These are phyloP conservation scores for Cyclotella atomus DNA, from an alignment of 108 stramenopile species.

Conservation along the genomic window DNA sequence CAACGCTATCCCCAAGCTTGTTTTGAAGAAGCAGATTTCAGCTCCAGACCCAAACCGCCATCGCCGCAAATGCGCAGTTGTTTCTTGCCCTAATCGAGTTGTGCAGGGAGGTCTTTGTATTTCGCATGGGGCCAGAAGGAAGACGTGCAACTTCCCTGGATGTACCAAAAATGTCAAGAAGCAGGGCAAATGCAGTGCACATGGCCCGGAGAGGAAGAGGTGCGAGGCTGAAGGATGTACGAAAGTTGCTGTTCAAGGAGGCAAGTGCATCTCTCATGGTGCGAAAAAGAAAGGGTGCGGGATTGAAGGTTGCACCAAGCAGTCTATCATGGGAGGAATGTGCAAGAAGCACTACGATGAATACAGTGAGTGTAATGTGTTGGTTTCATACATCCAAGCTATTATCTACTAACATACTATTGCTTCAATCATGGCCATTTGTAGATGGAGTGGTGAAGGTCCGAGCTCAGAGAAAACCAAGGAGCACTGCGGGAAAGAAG, in stretches of 20 bases:
- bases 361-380: too few species aligned
- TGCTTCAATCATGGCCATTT: too few species aligned
- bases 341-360: slow-evolving; percentile 91
- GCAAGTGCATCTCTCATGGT: slow-evolving; percentile 88
- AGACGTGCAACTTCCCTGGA: slow-evolving; percentile 79
- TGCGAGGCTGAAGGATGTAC: slow-evolving; percentile 72
- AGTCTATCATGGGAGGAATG: slow-evolving; percentile 87
- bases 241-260: slow-evolving; percentile 90
- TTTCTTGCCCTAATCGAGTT: slow-evolving; percentile 79
- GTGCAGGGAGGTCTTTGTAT: slow-evolving; percentile 91
- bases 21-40: neutral
- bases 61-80: slow-evolving; percentile 82
- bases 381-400: too few species aligned
- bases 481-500: too few species aligned
- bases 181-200: slow-evolving; percentile 82
- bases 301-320: slow-evolving; percentile 74
- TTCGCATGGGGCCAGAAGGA: slow-evolving; percentile 84
- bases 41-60: slow-evolving; percentile 52
- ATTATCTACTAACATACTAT: too few species aligned
- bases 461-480: slow-evolving; percentile 17
- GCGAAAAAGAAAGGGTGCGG: slow-evolving; percentile 86
- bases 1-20: neutral
- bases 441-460: slow-evolving; percentile 30
- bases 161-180: slow-evolving; percentile 90
- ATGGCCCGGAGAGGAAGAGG: slow-evolving; percentile 85